These are phyloP conservation scores for Penicillium salamii DNA, from an alignment of 495 filamentous ascomycete species.

Conservation along the genomic window DNA sequence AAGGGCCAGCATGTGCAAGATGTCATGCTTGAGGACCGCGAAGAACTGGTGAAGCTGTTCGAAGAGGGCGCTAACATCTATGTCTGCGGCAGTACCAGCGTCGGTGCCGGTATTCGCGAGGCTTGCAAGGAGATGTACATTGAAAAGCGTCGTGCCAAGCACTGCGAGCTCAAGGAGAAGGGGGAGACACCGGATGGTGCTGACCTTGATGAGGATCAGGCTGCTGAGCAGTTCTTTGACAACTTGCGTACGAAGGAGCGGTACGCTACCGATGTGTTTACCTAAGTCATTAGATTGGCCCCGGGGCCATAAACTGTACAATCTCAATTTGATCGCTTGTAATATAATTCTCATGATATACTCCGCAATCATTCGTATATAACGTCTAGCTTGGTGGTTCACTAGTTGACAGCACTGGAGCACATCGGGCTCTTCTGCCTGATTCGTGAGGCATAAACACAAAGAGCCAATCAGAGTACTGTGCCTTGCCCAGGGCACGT, in stretches of 20 bases:
- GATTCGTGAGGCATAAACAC: background rate
- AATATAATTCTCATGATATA: background rate
- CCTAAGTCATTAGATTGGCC: constrained; percentile 10
- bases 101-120: constrained; percentile 59
- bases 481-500: constrained; percentile 2
- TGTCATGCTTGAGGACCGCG: constrained; percentile 49
- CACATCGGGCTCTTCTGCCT: too few species aligned
- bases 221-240: constrained; percentile 53
- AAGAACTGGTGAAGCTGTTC: constrained; percentile 53
- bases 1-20: constrained; percentile 59
- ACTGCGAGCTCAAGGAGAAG: constrained; percentile 22
- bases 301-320: too few species aligned
- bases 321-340: background rate
- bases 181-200: constrained; percentile 36
- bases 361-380: too few species aligned
- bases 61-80: constrained; percentile 59
- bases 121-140: constrained; percentile 49
- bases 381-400: too few species aligned
- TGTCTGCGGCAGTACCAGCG: constrained; percentile 61
- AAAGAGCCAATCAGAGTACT: constrained; percentile 6
- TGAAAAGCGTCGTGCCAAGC: constrained; percentile 42
- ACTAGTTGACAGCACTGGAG: too few species aligned
- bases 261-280: constrained; percentile 69
- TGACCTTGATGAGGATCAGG: constrained; percentile 40
- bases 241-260: constrained; percentile 53